Conservation (phyloP, 345 rosid genomes). For the Pistacia atlantica region DNA sequence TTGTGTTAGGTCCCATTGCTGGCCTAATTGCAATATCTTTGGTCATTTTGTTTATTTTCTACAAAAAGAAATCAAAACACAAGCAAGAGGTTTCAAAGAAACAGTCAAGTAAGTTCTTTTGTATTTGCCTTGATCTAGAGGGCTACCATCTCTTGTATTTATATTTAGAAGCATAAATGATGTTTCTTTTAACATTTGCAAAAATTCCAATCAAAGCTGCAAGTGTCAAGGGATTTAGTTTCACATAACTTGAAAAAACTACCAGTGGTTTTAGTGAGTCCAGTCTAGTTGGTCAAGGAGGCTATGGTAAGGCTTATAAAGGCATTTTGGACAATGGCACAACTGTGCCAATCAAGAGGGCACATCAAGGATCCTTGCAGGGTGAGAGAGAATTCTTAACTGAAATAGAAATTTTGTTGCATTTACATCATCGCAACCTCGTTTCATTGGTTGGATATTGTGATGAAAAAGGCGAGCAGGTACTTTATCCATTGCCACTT, state of each 20-base stretch:
- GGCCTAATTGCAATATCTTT: slow-evolving; percentile 21
- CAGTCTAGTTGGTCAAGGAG: slow-evolving; percentile 51
- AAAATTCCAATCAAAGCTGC: slow-evolving; percentile 38
- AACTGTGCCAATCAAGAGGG: slow-evolving; percentile 58
- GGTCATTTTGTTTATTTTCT: slow-evolving; percentile 14
- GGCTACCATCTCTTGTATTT: neutral
- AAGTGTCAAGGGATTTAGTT: slow-evolving; percentile 42
- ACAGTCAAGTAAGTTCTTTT: slow-evolving; percentile 25
- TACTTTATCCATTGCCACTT: no score
- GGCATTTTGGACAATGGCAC: slow-evolving; percentile 46
- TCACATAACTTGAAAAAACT: slow-evolving; percentile 44
- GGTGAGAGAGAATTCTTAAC: slow-evolving; percentile 54
- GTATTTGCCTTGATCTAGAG: neutral
- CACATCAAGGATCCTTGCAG: slow-evolving; percentile 44
- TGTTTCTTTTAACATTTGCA: slow-evolving; percentile 20
- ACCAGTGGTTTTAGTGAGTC: slow-evolving; percentile 34
- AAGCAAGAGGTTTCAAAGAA: neutral
- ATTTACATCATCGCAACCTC: slow-evolving; percentile 65
- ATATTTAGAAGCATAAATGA: neutral
- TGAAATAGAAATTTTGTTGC: slow-evolving; percentile 49
- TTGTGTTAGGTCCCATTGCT: slow-evolving; percentile 28
- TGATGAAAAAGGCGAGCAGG: slow-evolving; percentile 19
- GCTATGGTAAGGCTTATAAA: slow-evolving; percentile 60
- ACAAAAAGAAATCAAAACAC: slow-evolving; percentile 9
- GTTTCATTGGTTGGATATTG: slow-evolving; percentile 62